A percentile compares a stretch with the other conserved stretches of the same genome.
phyloP scores from a whole-genome alignment of 164 flowering plant genomes.

The Chimonanthus praecox region DNA sequence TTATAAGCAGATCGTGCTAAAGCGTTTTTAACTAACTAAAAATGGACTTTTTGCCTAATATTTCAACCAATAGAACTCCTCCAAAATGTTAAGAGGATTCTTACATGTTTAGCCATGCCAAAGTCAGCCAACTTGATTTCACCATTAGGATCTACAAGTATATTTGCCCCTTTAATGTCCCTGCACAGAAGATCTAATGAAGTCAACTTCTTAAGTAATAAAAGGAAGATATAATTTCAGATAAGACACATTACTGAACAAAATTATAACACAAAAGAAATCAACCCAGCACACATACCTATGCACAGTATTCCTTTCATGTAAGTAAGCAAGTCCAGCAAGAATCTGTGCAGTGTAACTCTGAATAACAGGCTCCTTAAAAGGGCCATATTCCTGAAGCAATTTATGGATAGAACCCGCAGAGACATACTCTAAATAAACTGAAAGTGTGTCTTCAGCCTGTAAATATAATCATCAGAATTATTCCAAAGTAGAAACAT shows the following conservation, averaged over 20 bases:
- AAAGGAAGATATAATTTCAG: neutral
- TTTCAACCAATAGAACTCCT: neutral
- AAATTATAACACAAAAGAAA: neutral
- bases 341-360: slow-evolving; percentile 66
- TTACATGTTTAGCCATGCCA: slow-evolving; percentile 90
- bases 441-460: slow-evolving; percentile 57
- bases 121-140: slow-evolving; percentile 71
- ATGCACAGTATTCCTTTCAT: slow-evolving; percentile 57
- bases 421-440: slow-evolving; percentile 71
- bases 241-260: neutral
- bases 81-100: slow-evolving; percentile 7
- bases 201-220: neutral
- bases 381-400: slow-evolving; percentile 69
- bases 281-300: slow-evolving; percentile 30
- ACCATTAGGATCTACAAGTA: slow-evolving; percentile 68
- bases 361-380: slow-evolving; percentile 57
- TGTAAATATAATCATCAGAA: slow-evolving; percentile 14
- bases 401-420: slow-evolving; percentile 78
- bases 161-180: slow-evolving; percentile 84
- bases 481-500: neutral
- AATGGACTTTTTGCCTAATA: neutral
- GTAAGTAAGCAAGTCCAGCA: slow-evolving; percentile 70
- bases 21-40: neutral
- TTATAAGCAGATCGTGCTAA: neutral
- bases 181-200: slow-evolving; percentile 21